phyloP scores from a whole-genome alignment of 139 green algal species.

The Chlamydomonas incerta region DNA sequence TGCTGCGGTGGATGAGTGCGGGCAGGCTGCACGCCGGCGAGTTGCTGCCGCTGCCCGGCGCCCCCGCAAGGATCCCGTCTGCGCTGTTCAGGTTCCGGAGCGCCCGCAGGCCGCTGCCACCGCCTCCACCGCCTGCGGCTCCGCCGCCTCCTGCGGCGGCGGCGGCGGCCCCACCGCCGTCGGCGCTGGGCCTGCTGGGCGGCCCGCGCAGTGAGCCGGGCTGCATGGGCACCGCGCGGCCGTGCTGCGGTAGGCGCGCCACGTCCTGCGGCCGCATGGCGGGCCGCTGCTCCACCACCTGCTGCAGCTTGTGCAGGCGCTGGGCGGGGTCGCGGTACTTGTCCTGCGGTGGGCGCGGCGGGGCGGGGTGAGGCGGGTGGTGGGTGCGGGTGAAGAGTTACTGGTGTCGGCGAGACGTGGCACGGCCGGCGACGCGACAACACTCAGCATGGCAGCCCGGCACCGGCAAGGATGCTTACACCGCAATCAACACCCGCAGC shows the following conservation, averaged over 20 bases:
- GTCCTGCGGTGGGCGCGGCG: background rate
- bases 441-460: no score
- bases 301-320: constrained; percentile 40
- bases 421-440: no score
- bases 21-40: background rate
- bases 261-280: background rate
- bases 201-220: background rate
- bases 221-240: background rate
- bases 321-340: constrained; percentile 40
- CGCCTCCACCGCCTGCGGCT: background rate
- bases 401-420: no score
- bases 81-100: constrained; percentile 27
- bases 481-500: no score
- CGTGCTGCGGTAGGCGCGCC: background rate
- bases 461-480: no score
- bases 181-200: background rate
- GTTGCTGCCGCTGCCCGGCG: no score
- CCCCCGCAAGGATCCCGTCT: background rate
- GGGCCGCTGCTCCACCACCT: constrained; percentile 10
- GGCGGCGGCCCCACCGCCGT: background rate
- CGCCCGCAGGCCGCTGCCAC: background rate
- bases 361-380: background rate
- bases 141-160: background rate
- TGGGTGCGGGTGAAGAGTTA: no score
- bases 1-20: background rate